Evolutionary conservation across 1,284 basidiomycete genomes (phyloP).

Genomic region (Inonotus hispidus): DNA sequence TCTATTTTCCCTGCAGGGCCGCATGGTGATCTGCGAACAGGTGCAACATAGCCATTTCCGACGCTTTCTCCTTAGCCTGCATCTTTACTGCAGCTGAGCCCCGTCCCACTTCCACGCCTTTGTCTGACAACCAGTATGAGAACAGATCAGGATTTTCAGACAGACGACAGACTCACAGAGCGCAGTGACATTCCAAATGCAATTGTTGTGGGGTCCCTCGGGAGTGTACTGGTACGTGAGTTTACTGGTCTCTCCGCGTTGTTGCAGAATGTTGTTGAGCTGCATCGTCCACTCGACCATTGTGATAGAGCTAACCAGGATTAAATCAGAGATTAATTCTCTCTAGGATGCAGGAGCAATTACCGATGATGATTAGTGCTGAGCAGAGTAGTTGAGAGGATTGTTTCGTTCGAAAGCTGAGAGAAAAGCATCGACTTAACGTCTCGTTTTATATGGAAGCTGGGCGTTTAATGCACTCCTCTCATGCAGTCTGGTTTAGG

Average conservation of each 20-base stretch:
- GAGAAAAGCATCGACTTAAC: not conserved
- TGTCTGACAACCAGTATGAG: not conserved
- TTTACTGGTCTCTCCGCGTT: not conserved
- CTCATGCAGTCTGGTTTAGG: not conserved
- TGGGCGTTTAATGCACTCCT: constrained; percentile 1
- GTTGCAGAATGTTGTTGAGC: constrained; percentile 12
- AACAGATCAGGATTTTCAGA: not conserved
- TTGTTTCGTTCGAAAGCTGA: not conserved
- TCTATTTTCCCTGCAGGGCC: not conserved
- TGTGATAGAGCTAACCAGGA: not conserved
- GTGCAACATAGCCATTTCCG: not conserved
- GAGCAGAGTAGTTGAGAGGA: not conserved
- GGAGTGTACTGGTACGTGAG: not conserved
- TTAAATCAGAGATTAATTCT: not conserved
- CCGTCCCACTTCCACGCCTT: not conserved
- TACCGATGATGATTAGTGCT: not conserved
- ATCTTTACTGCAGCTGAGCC: not conserved
- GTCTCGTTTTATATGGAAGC: not conserved
- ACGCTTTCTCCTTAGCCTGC: constrained; percentile 3
- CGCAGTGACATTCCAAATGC: not conserved
- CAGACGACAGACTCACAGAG: not conserved
- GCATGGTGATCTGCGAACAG: not conserved
- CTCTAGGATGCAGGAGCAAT: not conserved
- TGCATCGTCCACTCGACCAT: constrained; percentile 9
- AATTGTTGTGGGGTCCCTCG: not conserved